A percentile compares a stretch with the other conserved stretches of the same genome.
Conservation (phyloP, 768 basidiomycete genomes). For the Amanita muscaria region DNA sequence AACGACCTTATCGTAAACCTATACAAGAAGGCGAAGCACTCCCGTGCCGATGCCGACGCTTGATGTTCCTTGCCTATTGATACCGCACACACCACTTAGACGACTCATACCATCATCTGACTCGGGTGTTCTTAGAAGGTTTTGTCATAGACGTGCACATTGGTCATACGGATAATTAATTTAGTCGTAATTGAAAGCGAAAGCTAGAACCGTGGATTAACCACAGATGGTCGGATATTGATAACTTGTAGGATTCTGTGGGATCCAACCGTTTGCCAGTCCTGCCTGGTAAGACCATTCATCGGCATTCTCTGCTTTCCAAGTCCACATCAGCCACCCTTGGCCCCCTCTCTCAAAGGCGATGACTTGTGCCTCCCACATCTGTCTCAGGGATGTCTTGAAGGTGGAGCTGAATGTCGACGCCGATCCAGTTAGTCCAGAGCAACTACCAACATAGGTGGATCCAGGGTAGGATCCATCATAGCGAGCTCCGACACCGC, state of each 20-base stretch:
- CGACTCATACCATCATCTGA: not conserved
- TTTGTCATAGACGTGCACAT: too few relatives aligned
- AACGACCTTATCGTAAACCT: conserved; percentile 71
- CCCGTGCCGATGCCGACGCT: not conserved
- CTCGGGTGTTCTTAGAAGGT: too few relatives aligned
- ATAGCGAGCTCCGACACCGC: conserved; percentile 59
- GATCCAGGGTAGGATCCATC: conserved; percentile 62
- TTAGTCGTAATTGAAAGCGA: too few relatives aligned
- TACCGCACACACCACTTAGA: too few relatives aligned
- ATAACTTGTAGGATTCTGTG: conserved; percentile 38
- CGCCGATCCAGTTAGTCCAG: conserved; percentile 62
- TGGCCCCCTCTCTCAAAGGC: conserved; percentile 59
- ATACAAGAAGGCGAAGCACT: conserved; percentile 38
- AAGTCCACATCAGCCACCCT: conserved; percentile 79
- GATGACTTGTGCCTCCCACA: conserved; percentile 79
- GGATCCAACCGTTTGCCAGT: conserved; percentile 78
- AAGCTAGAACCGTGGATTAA: conserved; percentile 20
- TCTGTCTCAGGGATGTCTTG: conserved; percentile 74
- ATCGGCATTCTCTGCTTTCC: conserved; percentile 76
- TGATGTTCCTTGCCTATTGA: not conserved
- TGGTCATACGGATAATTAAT: too few relatives aligned
- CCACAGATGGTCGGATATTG: conserved; percentile 60
- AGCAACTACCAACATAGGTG: conserved; percentile 63
- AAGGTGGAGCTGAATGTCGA: conserved; percentile 66
- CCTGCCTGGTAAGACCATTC: conserved; percentile 91